A percentile compares a stretch with the other conserved stretches of the same genome.
Evolutionary conservation across 2,329 filamentous ascomycete species (phyloP).

Genomic region (Alternaria sp.): DNA sequence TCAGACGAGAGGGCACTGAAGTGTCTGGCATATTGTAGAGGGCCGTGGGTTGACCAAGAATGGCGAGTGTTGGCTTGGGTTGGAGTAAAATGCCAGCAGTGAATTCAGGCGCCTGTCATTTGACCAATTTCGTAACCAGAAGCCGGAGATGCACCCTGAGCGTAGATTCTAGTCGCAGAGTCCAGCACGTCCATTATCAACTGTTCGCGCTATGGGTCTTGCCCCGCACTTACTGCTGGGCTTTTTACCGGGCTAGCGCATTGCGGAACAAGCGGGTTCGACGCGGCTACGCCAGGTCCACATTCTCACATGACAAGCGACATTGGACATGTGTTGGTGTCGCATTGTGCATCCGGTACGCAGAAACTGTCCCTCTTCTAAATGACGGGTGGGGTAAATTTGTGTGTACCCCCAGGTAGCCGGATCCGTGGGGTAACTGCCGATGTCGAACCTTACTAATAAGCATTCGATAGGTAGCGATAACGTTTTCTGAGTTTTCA

Average conservation of each 20-base stretch:
- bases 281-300: not conserved
- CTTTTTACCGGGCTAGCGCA: not conserved
- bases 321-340: too few species aligned
- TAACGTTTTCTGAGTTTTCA: too few species aligned
- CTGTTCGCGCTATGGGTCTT: accelerated
- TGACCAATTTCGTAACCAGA: not conserved
- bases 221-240: not conserved
- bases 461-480: too few species aligned
- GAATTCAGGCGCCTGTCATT: not conserved
- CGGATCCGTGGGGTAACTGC: too few species aligned
- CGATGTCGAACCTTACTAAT: too few species aligned
- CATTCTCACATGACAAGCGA: too few species aligned
- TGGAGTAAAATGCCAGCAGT: not conserved
- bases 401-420: too few species aligned
- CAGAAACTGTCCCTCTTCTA: too few species aligned
- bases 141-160: not conserved
- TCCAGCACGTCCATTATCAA: not conserved
- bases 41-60: not conserved
- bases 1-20: not conserved
- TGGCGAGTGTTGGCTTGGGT: not conserved
- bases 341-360: too few species aligned
- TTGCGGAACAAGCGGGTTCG: not conserved
- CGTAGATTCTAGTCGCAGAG: not conserved
- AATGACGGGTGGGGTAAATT: too few species aligned
- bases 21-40: not conserved